A percentile compares a stretch with the other conserved stretches of the same genome.
Conservation (phyloP, 257 asterid species). For the Scutellaria galericulata region DNA sequence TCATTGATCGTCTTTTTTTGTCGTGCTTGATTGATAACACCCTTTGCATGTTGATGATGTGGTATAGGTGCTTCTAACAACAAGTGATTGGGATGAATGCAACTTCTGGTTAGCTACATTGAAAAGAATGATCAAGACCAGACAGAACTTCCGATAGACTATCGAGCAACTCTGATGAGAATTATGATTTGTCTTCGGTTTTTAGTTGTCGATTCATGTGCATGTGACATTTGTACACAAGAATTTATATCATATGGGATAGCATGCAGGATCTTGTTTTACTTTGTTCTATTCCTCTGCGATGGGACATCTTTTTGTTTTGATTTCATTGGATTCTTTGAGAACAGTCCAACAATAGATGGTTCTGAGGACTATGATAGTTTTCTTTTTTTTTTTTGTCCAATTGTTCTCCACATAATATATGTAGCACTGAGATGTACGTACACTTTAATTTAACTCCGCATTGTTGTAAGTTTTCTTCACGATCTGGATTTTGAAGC, state of each 20-base stretch:
- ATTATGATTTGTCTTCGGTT: conserved; percentile 39
- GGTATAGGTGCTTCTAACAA: conserved; percentile 77
- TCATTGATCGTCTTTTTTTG: no score
- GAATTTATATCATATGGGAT: conserved; percentile 44
- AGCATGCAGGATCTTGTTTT: conserved; percentile 40
- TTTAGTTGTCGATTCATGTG: conserved; percentile 45
- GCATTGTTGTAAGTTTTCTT: conserved; percentile 49
- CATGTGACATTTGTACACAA: conserved; percentile 49
- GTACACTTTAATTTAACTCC: conserved; percentile 27
- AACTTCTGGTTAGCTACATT: conserved; percentile 90
- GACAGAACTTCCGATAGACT: conserved; percentile 75
- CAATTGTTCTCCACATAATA: conserved; percentile 44
- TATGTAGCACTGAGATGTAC: conserved; percentile 49
- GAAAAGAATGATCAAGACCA: conserved; percentile 87
- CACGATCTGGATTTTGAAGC: conserved; percentile 14
- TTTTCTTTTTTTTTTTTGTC: conserved; percentile 14
- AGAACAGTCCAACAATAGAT: conserved; percentile 41
- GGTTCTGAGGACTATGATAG: conserved; percentile 45
- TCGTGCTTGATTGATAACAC: conserved; percentile 3
- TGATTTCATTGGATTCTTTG: conserved; percentile 40
- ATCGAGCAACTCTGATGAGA: conserved; percentile 20
- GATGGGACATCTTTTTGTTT: conserved; percentile 27
- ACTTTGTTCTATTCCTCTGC: conserved; percentile 25
- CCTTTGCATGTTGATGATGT: conserved; percentile 17
- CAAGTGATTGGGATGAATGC: conserved; percentile 99